phyloP scores from a whole-genome alignment of 1,284 basidiomycete species.

The Cryptococcus sp. region DNA sequence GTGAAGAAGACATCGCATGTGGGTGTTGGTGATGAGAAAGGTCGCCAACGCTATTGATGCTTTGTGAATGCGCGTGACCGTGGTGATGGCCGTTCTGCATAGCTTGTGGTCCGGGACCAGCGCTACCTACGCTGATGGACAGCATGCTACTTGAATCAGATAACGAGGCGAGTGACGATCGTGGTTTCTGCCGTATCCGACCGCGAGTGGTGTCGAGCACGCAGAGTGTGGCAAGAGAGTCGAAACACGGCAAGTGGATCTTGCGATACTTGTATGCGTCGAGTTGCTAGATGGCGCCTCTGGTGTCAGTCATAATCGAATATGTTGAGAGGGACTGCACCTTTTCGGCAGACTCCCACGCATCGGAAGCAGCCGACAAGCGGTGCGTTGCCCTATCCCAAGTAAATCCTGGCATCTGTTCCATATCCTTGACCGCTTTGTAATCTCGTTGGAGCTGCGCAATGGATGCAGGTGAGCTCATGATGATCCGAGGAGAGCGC shows the following conservation, averaged over 20 bases:
- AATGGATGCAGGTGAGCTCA: background rate
- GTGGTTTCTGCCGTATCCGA: conserved; percentile 20
- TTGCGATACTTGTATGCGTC: conserved; percentile 41
- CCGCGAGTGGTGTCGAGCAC: conserved; percentile 12
- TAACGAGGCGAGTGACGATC: conserved; percentile 21
- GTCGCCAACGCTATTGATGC: background rate
- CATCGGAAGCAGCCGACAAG: conserved; percentile 30
- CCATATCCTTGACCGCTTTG: conserved; percentile 42
- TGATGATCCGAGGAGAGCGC: background rate
- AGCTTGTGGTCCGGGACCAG: background rate
- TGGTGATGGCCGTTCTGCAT: conserved; percentile 1
- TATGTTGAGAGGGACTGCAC: conserved; percentile 12
- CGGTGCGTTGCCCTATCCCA: conserved; percentile 35
- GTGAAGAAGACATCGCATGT: background rate
- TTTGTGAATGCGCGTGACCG: background rate
- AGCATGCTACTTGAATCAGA: conserved; percentile 27
- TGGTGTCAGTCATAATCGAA: background rate
- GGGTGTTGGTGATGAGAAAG: background rate
- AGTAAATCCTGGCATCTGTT: conserved; percentile 31
- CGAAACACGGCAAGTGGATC: conserved; percentile 43
- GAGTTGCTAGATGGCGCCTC: conserved; percentile 11
- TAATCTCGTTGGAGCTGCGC: conserved; percentile 43
- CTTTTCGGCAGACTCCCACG: conserved; percentile 39
- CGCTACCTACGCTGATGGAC: conserved; percentile 10
- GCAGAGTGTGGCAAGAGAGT: conserved; percentile 38